Base-by-base conservation (phyloP, 1,284 basidiomycete genomes). In the Pyrrhoderma noxium region DNA sequence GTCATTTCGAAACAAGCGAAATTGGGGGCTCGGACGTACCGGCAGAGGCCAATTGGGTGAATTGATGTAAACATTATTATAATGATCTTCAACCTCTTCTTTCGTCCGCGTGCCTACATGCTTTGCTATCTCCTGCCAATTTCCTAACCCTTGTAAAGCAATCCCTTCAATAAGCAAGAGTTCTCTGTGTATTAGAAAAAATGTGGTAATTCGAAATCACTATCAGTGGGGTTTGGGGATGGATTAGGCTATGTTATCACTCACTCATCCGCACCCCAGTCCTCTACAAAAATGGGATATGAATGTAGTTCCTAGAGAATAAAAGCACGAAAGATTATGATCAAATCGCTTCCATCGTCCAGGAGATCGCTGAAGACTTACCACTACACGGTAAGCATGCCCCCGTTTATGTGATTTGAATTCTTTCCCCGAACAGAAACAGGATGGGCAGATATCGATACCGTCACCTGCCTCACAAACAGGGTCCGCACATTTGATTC, bases 211-310 rank as follows among this genome's bases (percentile, higher is more conserved):
- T 23, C 48, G 34, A n/a, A 45, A 47, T 21, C 47, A 1, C 3
- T 16, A 36, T 40, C 21, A 34, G 35, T 27, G 25, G 49, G 42
- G 14, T 19, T n/a, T 19, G n/a, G 3, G 22, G 23, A 7, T 18
- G 8, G 8, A 19, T 25, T 44, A 44, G 22, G 8, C 14, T 8
- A 8, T n/a, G 8, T 8, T 40, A 18, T 42, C 23, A 71, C 82
- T 66, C 62, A 91, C 86, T 99, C 95, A 68, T 99, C 95, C 8
- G 94, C 96, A 34, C 94, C 95, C 95, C 95, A 99, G 64, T 96
- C 93, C 55, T 89, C 83, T 11, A 83, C 80, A 62, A 97, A 96
- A 62, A 99, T 96, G 3, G 95, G 95, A 65, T 95, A 93, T 7
- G 93, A 92, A 64, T 95, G 90, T 61, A 96, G 80, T 72, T 96